Percentiles rank a stretch among this genome's conserved stretches.
phyloP scores from a whole-genome alignment of 1,284 basidiomycete genomes.

The Pterulicium gracile region DNA sequence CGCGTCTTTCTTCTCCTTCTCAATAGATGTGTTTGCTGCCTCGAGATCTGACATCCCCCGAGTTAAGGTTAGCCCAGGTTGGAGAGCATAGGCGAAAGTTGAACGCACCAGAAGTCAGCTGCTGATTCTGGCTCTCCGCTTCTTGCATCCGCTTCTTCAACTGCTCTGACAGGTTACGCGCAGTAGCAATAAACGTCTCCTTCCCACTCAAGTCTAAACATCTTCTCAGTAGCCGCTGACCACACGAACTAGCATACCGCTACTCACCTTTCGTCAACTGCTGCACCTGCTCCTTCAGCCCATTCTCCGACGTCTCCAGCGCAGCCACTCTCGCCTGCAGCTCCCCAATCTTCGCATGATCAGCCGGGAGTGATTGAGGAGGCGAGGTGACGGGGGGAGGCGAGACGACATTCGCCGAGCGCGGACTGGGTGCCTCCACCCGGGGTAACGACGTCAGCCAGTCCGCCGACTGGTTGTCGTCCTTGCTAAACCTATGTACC shows the following conservation, averaged over 20 bases:
- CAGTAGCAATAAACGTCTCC: neutral
- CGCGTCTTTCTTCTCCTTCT: too few species aligned
- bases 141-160: neutral
- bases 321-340: constrained; percentile 12
- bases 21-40: too few species aligned
- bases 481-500: constrained; percentile 28
- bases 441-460: constrained; percentile 53
- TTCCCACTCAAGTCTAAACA: neutral
- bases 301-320: constrained; percentile 17
- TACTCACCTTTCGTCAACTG: constrained; percentile 11
- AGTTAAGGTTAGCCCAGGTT: too few species aligned
- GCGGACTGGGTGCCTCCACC: constrained; percentile 27
- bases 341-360: constrained; percentile 1
- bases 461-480: constrained; percentile 23
- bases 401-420: constrained; percentile 6
- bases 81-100: too few species aligned
- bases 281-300: constrained; percentile 17
- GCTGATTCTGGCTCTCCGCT: neutral
- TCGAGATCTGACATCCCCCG: too few species aligned
- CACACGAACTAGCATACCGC: neutral
- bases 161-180: neutral
- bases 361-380: constrained; percentile 5
- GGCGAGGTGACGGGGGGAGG: constrained; percentile 9
- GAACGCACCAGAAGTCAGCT: neutral
- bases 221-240: neutral